Evolutionary conservation across 192 early-diverging fungal genomes (phyloP).

Genomic region (Dissophora ornata): DNA sequence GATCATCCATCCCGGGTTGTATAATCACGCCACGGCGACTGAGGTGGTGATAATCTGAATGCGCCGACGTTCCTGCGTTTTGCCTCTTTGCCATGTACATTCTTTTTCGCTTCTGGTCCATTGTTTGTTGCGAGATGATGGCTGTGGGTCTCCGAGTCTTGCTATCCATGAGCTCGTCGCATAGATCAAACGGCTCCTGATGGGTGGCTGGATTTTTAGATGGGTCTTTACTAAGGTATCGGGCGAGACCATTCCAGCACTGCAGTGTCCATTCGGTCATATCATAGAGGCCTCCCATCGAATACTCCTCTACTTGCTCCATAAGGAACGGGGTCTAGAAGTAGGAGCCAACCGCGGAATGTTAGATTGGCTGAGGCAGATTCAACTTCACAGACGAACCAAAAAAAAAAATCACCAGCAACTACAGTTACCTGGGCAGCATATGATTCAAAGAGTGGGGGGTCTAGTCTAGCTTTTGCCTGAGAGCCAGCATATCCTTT

Average conservation of each 20-base stretch:
- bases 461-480: slow-evolving; percentile 33
- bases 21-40: neutral
- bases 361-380: neutral
- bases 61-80: neutral
- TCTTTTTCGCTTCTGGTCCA: neutral
- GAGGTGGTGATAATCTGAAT: neutral
- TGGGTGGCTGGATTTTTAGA: neutral
- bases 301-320: slow-evolving; percentile 77
- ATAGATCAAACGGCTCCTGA: slow-evolving; percentile 1
- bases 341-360: neutral
- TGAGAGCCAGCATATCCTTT: slow-evolving; percentile 43
- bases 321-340: slow-evolving; percentile 72
- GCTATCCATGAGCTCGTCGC: slow-evolving; percentile 12
- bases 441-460: neutral
- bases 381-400: neutral
- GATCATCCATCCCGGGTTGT: slow-evolving; percentile 10
- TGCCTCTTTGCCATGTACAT: neutral
- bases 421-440: slow-evolving; percentile 3
- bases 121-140: no score
- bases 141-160: slow-evolving; percentile 4
- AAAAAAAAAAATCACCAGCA: no score
- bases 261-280: slow-evolving; percentile 61
- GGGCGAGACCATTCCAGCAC: slow-evolving; percentile 61
- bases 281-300: slow-evolving; percentile 72
- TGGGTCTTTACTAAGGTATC: slow-evolving; percentile 55